Evolutionary conservation across 768 basidiomycete genomes (phyloP).

Genomic region (Panaeolus cyanescens): DNA sequence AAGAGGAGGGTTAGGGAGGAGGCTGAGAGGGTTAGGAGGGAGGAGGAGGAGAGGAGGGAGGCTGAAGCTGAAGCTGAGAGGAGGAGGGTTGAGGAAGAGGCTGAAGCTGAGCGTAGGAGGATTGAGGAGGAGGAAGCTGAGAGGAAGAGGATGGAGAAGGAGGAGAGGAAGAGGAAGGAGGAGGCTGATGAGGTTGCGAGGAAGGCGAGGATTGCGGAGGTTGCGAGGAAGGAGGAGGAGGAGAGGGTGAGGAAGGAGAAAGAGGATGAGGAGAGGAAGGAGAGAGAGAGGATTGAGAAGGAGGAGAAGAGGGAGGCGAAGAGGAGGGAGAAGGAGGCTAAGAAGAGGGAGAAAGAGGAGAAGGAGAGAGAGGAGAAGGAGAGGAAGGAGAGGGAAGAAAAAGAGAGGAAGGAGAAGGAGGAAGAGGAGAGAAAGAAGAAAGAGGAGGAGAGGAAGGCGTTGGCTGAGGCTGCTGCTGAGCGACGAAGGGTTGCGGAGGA

Average conservation of each 20-base stretch:
- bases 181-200: neutral
- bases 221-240: neutral
- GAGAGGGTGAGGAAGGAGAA: slow-evolving; percentile 1
- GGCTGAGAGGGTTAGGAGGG: neutral
- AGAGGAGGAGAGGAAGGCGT: slow-evolving; percentile 9
- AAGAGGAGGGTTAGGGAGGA: slow-evolving; percentile 4
- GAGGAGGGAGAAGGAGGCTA: slow-evolving; percentile 2
- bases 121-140: neutral
- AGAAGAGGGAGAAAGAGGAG: slow-evolving; percentile 3
- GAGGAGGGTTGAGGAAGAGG: slow-evolving; percentile 1
- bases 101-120: slow-evolving; percentile 4
- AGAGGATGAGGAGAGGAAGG: slow-evolving; percentile 8
- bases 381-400: neutral
- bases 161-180: slow-evolving; percentile 2
- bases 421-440: neutral
- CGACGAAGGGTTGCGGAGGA: neutral
- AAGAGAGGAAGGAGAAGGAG: neutral
- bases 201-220: neutral
- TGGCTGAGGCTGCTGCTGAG: neutral
- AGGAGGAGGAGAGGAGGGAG: neutral
- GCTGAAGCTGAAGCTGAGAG: neutral
- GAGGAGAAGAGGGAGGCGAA: slow-evolving; percentile 10
- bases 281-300: slow-evolving; percentile 12
- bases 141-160: slow-evolving; percentile 1
- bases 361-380: neutral